A percentile compares a stretch with the other conserved stretches of the same genome.
phyloP scores from a whole-genome alignment of 164 flowering plant species.

The Malania oleifera region DNA sequence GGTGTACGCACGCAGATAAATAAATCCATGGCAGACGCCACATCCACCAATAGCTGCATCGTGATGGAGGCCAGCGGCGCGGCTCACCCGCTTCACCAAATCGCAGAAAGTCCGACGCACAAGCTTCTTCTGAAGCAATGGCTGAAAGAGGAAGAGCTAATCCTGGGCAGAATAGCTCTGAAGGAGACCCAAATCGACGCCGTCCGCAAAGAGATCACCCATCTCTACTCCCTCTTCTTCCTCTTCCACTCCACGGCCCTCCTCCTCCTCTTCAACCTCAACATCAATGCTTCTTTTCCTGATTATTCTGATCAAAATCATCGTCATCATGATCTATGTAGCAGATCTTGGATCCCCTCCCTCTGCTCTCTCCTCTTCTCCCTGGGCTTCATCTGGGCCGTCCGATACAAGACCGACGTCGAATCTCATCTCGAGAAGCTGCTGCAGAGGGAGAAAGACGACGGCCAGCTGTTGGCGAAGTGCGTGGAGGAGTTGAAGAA shows the following conservation, averaged over 20 bases:
- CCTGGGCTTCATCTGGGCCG: conserved; percentile 78
- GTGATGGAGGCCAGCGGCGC: no score
- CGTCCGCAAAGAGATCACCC: conserved; percentile 67
- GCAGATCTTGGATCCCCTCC: conserved; percentile 77
- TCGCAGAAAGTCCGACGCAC: conserved; percentile 86
- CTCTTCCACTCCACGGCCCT: conserved; percentile 69
- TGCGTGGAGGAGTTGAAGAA: conserved; percentile 87
- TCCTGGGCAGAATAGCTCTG: conserved; percentile 56
- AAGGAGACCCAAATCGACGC: conserved; percentile 85
- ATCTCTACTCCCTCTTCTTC: conserved; percentile 83
- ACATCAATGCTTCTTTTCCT: conserved; percentile 11
- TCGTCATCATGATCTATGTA: conserved; percentile 45
- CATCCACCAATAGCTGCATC: no score
- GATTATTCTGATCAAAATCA: conserved; percentile 10
- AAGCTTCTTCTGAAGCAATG: conserved; percentile 94
- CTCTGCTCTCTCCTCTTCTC: conserved; percentile 67
- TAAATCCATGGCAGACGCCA: no score
- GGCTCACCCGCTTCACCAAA: conserved; percentile 92
- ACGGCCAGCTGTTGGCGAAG: conserved; percentile 57
- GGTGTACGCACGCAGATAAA: no score
- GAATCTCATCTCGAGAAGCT: conserved; percentile 75
- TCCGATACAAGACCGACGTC: conserved; percentile 73
- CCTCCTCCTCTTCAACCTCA: conserved; percentile 62
- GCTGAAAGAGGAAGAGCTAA: conserved; percentile 92
- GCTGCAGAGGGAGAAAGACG: conserved; percentile 83